Evolutionary conservation across 768 basidiomycete species (phyloP).

Genomic region (Hemileccinum rubropunctum): DNA sequence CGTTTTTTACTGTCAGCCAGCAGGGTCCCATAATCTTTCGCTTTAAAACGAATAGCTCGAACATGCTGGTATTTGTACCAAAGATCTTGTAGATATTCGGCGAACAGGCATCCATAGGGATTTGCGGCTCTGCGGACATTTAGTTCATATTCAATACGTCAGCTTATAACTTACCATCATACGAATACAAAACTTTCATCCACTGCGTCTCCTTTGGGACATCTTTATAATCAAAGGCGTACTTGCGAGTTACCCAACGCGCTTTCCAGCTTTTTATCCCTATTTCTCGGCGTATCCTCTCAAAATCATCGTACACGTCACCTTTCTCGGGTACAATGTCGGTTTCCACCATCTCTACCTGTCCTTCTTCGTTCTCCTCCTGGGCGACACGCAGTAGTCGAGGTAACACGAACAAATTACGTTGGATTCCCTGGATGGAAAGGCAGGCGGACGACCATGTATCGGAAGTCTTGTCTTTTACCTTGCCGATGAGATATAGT

Average conservation of each 20-base stretch:
- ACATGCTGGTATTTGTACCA: conserved; percentile 89
- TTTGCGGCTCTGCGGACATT: conserved; percentile 33
- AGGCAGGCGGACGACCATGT: conserved; percentile 85
- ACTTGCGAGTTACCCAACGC: conserved; percentile 86
- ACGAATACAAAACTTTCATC: conserved; percentile 93
- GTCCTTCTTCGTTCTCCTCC: conserved; percentile 30
- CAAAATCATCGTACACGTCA: conserved; percentile 84
- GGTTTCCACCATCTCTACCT: conserved; percentile 52
- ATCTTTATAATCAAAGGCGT: conserved; percentile 79
- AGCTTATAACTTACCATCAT: conserved; percentile 57
- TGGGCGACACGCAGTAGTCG: conserved; percentile 56
- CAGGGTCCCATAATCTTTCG: conserved; percentile 99
- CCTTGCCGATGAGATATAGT: conserved; percentile 88
- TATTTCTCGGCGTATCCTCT: conserved; percentile 66
- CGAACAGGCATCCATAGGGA: conserved; percentile 71
- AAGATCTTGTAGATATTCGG: conserved; percentile 86
- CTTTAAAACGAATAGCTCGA: conserved; percentile 91
- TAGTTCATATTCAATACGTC: background rate
- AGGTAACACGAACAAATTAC: conserved; percentile 89
- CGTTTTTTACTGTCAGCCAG: conserved; percentile 86
- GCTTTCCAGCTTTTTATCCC: conserved; percentile 75
- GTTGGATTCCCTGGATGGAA: conserved; percentile 78
- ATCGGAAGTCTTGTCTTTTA: conserved; percentile 66
- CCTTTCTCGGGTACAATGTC: conserved; percentile 66
- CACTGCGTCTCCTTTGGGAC: conserved; percentile 83